phyloP scores from a whole-genome alignment of 1,284 basidiomycete species.

The Malassezia obtusa region DNA sequence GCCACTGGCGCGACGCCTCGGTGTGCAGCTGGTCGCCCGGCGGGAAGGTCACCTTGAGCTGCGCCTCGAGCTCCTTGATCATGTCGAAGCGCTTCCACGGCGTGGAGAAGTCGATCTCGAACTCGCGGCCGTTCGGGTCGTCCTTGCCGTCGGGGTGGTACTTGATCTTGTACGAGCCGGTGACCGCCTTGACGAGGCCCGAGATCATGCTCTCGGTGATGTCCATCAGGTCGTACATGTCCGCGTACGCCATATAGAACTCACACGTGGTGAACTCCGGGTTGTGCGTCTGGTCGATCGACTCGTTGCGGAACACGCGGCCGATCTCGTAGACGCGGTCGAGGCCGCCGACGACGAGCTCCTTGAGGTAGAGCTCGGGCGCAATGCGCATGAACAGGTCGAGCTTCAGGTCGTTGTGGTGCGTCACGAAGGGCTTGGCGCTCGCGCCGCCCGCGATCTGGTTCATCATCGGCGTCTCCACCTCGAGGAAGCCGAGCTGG shows the following conservation, averaged over 20 bases:
- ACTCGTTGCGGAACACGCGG: constrained; percentile 94
- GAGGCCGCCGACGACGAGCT: constrained; percentile 90
- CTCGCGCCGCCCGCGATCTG: constrained; percentile 94
- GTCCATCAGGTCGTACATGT: constrained; percentile 99
- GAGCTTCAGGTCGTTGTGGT: constrained; percentile 95
- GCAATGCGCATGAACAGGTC: constrained; percentile 97
- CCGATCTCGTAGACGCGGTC: constrained; percentile 98
- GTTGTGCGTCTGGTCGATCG: constrained; percentile 77
- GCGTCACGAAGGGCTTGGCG: constrained; percentile 95
- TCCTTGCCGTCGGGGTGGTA: constrained; percentile 93
- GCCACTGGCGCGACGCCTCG: constrained; percentile 76
- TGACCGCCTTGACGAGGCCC: constrained; percentile 81
- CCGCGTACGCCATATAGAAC: constrained; percentile 99
- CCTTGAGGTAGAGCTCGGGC: constrained; percentile 95
- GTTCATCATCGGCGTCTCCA: constrained; percentile 97
- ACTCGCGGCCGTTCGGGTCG: constrained; percentile 55
- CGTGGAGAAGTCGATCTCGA: constrained; percentile 75
- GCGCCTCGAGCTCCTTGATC: constrained; percentile 86
- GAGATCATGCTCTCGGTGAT: constrained; percentile 85
- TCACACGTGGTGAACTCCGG: constrained; percentile 74
- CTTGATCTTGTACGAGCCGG: constrained; percentile 68
- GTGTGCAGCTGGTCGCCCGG: constrained; percentile 82
- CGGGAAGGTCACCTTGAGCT: constrained; percentile 84
- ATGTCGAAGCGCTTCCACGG: constrained; percentile 99
- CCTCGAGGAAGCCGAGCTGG: constrained; percentile 88